Percentiles rank a stretch among this genome's conserved stretches.
Evolutionary conservation across 306 rosid species (phyloP).

Genomic region (Cicer judaicum): DNA sequence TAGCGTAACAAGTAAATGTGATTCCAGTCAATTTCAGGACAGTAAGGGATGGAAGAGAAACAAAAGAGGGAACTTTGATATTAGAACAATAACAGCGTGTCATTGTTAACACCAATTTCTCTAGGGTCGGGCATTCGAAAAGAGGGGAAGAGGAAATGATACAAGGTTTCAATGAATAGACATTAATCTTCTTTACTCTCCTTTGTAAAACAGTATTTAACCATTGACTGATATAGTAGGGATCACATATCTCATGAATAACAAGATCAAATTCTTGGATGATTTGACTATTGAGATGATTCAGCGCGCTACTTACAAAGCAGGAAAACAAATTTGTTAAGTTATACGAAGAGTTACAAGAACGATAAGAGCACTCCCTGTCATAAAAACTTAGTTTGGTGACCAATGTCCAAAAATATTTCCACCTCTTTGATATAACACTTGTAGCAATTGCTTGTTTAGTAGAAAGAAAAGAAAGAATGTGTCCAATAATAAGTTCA

Average conservation of each 20-base stretch:
- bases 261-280: not conserved
- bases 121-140: not conserved
- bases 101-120: not conserved
- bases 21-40: not conserved
- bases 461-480: constrained; percentile 27
- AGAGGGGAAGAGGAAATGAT: not conserved
- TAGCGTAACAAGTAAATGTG: not conserved
- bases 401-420: constrained; percentile 19
- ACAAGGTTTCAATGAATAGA: too few species aligned
- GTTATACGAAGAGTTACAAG: not conserved
- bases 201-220: not conserved
- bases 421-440: constrained; percentile 37
- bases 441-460: constrained; percentile 35
- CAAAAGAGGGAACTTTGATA: not conserved
- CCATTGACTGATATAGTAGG: too few species aligned
- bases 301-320: not conserved
- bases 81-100: not conserved
- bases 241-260: too few species aligned
- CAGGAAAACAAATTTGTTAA: not conserved
- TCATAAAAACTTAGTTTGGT: not conserved
- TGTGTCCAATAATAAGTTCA: not conserved
- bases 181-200: not conserved
- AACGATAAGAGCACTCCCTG: too few species aligned
- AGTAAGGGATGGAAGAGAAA: constrained; percentile 6
- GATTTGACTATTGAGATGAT: not conserved